Base-by-base conservation (phyloP, 2,329 filamentous ascomycete species). In the Trichoderma oligosporum region DNA sequence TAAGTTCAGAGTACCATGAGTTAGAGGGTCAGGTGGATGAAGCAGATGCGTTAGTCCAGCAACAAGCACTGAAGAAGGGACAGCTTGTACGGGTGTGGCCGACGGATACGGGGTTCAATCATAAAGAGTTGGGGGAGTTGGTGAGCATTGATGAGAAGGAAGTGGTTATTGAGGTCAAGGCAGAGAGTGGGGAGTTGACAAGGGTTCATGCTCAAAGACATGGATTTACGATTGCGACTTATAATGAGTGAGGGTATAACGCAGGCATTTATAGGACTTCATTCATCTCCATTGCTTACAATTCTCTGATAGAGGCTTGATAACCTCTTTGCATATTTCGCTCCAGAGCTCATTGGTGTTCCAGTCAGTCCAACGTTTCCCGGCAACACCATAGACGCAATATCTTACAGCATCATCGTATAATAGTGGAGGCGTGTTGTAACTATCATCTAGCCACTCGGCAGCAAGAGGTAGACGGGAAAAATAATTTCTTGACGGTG, bases 161-260 rank as follows among this genome's bases (percentile, higher is more conserved):
- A 72, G 74, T 84, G 7, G 82, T 86, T 1, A 73, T 87, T 58
- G 78, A 82, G 66, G 75, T 77, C 4, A 67, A 70, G 51, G 73
- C 73, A 3, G 73, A 70, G 2, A 29, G n/a, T 56, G 72, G 73
- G 8, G 68, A 67, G 0, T 31, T 16, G 36, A 70, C 86, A 11
- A 75, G 76, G 49, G 70, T 88, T 36, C 84, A 88, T 72, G 79
- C 80, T 42, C 85, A 84, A 2, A 75, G 84, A 61, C 78, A 80
- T 66, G 78, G 80, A 12, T 86, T 85, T 68, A 73, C 76, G 56
- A 70, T 83, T 31, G 38, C 44, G 24, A 11, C 42, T 22, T 31
- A 8, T 31, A 31, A 56, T 7, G 31, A 38, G 7, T 47, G 31
- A 11, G 7, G 7, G 4, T 29, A 11, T 8, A 24, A 16, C 8